phyloP scores from a whole-genome alignment of 805 yeast genomes.

The Hanseniaspora singularis region DNA sequence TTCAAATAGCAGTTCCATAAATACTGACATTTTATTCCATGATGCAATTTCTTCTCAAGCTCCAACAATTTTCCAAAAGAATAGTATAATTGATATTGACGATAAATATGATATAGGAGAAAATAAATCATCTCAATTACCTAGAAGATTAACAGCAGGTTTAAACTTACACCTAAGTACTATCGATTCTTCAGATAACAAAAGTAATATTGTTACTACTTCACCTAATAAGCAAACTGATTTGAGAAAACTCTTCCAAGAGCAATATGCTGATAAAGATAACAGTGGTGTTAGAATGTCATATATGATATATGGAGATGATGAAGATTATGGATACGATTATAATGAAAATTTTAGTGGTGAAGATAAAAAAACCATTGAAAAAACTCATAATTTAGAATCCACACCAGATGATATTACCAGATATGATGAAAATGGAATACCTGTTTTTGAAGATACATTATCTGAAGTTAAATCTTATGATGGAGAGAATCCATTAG shows the following conservation, averaged over 20 bases:
- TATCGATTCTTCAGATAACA: not conserved
- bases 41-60: not conserved
- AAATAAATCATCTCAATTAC: not conserved
- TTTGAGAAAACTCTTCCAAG: slow-evolving; percentile 12
- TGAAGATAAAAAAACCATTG: not conserved
- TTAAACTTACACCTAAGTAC: slow-evolving; percentile 2
- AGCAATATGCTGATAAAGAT: not conserved
- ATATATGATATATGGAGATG: slow-evolving; percentile 10
- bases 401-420: slow-evolving; percentile 18
- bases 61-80: not conserved
- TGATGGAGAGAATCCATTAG: slow-evolving; percentile 55
- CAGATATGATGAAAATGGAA: slow-evolving; percentile 14
- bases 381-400: slow-evolving; percentile 18
- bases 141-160: slow-evolving; percentile 11
- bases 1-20: slow-evolving; percentile 5
- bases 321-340: slow-evolving; percentile 2
- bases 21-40: slow-evolving; percentile 7
- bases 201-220: not conserved
- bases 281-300: not conserved
- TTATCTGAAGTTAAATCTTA: slow-evolving; percentile 23
- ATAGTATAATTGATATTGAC: not conserved
- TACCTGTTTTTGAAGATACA: no score
- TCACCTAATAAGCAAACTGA: not conserved
- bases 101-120: no score
- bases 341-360: slow-evolving; percentile 19